Conservation (phyloP, 164 flowering plant genomes). For the Umbellularia californica region DNA sequence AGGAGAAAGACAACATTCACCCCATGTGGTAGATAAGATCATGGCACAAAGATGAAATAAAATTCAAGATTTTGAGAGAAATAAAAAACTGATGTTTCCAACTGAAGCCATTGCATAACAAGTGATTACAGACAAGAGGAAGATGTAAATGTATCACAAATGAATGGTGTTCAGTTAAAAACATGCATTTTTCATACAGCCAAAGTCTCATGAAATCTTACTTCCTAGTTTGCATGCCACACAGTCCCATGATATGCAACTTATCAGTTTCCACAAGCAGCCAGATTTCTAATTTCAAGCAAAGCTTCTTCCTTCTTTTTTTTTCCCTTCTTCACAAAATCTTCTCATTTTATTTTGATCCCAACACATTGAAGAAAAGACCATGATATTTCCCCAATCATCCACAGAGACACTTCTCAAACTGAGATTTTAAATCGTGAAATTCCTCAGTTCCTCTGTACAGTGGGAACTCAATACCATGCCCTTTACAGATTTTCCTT, state of each 20-base stretch:
- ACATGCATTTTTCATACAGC: neutral
- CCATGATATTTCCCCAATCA: neutral
- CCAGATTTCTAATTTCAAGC: neutral
- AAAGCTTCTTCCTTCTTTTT: neutral
- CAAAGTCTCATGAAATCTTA: slow-evolving; percentile 16
- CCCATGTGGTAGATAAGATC: no score
- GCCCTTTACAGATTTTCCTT: slow-evolving; percentile 6
- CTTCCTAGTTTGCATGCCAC: neutral
- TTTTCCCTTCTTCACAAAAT: neutral
- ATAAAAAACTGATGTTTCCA: no score
- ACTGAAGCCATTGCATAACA: neutral
- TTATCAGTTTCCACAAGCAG: neutral
- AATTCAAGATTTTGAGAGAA: no score
- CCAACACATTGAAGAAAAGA: slow-evolving; percentile 4
- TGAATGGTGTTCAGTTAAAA: slow-evolving; percentile 1
- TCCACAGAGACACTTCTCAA: neutral
- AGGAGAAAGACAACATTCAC: no score
- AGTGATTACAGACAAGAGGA: neutral
- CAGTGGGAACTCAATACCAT: slow-evolving; percentile 16
- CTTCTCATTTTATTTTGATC: neutral
- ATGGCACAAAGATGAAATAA: no score
- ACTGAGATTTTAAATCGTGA: slow-evolving; percentile 4
- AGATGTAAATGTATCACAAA: neutral
- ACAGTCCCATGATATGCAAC: slow-evolving; percentile 15
- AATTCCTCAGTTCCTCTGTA: slow-evolving; percentile 14